phyloP scores from a whole-genome alignment of 1,284 basidiomycete species.

The Tetrapyrgos nigripes region DNA sequence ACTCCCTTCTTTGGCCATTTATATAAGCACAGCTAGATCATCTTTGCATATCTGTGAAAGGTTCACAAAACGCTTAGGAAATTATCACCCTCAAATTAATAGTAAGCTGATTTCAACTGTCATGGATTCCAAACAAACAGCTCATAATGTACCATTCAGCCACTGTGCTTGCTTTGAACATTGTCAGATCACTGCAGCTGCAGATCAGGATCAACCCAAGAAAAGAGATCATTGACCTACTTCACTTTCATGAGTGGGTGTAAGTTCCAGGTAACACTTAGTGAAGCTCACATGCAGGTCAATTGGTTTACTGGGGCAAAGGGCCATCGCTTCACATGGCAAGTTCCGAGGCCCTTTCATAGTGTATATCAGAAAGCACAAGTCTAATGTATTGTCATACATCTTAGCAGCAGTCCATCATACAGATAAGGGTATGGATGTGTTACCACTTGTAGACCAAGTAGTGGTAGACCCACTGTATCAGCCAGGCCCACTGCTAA shows the following conservation, averaged over 20 bases:
- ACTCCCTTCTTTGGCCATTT: slow-evolving; percentile 32
- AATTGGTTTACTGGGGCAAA: slow-evolving; percentile 13
- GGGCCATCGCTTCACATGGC: too few relatives aligned
- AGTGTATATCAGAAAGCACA: too few relatives aligned
- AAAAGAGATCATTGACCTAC: slow-evolving; percentile 65
- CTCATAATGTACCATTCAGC: slow-evolving; percentile 30
- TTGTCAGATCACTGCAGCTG: slow-evolving; percentile 69
- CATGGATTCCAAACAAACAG: slow-evolving; percentile 20
- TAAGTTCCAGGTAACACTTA: slow-evolving; percentile 2
- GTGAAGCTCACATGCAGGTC: slow-evolving; percentile 12
- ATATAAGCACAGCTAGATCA: slow-evolving; percentile 46
- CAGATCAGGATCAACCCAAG: slow-evolving; percentile 55
- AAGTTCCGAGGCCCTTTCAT: too few relatives aligned
- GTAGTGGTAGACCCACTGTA: too few relatives aligned
- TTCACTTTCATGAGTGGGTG: slow-evolving; percentile 47
- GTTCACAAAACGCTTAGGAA: not conserved
- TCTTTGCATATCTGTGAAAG: slow-evolving; percentile 55
- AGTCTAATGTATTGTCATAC: too few relatives aligned
- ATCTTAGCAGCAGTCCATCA: too few relatives aligned
- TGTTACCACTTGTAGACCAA: too few relatives aligned
- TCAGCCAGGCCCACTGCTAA: too few relatives aligned
- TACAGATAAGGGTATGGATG: too few relatives aligned
- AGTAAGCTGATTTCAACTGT: not conserved
- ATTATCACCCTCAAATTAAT: not conserved
- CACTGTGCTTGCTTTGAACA: slow-evolving; percentile 73